Evolutionary conservation across 805 yeast genomes (phyloP).

Genomic region (Komagataella mondaviorum): DNA sequence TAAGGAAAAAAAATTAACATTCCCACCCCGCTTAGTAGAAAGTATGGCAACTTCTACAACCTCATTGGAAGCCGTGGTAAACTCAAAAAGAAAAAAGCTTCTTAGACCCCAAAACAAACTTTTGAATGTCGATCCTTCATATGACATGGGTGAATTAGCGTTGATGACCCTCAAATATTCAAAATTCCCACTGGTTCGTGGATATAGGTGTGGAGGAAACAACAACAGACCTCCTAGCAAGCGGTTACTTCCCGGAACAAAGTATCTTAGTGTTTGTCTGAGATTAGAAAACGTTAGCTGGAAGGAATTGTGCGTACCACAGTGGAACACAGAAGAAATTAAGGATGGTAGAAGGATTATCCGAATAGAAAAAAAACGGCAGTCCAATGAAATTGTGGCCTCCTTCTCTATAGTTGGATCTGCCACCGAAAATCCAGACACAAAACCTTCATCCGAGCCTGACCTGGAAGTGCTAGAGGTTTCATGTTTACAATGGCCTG

Average conservation of each 20-base stretch:
- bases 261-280: slow-evolving; percentile 32
- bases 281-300: slow-evolving; percentile 28
- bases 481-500: slow-evolving; percentile 36
- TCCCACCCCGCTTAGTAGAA: too few species aligned
- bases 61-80: too few species aligned
- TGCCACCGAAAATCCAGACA: slow-evolving; percentile 31
- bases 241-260: slow-evolving; percentile 6
- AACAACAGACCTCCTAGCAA: slow-evolving; percentile 32
- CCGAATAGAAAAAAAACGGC: slow-evolving; percentile 40
- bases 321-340: slow-evolving; percentile 32
- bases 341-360: slow-evolving; percentile 42
- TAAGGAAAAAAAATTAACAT: too few species aligned
- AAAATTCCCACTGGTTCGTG: slow-evolving; percentile 16
- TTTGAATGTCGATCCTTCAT: not conserved
- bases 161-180: not conserved
- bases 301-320: slow-evolving; percentile 33
- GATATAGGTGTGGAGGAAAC: slow-evolving; percentile 45
- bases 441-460: slow-evolving; percentile 27
- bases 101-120: too few species aligned
- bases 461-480: slow-evolving; percentile 26
- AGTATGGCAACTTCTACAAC: too few species aligned
- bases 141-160: not conserved
- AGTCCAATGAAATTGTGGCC: slow-evolving; percentile 30
- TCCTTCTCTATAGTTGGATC: slow-evolving; percentile 37
- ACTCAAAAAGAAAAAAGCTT: too few species aligned